Evolutionary conservation across 2,329 filamentous ascomycete genomes (phyloP).

Genomic region (Aureobasidium lini): DNA sequence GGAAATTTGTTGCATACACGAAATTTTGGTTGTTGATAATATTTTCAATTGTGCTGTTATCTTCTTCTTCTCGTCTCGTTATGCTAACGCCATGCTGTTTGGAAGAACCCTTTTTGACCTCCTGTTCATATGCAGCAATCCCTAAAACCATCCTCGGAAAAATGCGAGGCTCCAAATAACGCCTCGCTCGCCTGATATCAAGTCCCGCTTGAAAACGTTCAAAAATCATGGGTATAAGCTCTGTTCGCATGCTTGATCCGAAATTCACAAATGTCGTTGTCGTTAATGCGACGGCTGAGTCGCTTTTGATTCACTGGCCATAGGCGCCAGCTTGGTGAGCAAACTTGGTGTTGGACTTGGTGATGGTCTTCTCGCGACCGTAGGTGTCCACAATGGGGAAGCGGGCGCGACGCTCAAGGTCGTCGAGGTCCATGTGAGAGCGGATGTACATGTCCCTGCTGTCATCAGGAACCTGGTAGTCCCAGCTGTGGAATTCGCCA

Average conservation of each 20-base stretch:
- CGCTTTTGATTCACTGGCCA: conserved; percentile 22
- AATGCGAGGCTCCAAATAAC: neutral
- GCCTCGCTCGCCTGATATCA: conserved; percentile 1
- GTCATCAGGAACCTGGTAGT: conserved; percentile 69
- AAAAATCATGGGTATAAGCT: conserved; percentile 10
- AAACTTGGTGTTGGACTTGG: conserved; percentile 19
- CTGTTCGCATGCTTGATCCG: neutral
- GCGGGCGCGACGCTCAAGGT: conserved; percentile 67
- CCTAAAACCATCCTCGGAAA: neutral
- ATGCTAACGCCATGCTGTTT: neutral
- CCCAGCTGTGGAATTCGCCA: conserved; percentile 75
- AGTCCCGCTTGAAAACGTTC: conserved; percentile 9
- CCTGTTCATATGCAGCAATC: neutral
- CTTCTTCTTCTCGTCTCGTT: neutral
- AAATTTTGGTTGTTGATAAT: neutral
- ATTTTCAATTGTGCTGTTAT: neutral
- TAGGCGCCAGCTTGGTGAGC: conserved; percentile 28
- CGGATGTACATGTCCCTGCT: conserved; percentile 67
- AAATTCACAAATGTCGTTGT: neutral
- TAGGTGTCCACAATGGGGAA: conserved; percentile 53
- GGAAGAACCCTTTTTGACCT: neutral
- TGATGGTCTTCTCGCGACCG: conserved; percentile 28
- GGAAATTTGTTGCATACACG: neutral
- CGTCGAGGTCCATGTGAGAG: conserved; percentile 71
- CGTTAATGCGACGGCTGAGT: neutral